These are phyloP conservation scores for Ceratocystis diversiconidia DNA, from an alignment of 2,329 filamentous ascomycete genomes.

Conservation along the genomic window DNA sequence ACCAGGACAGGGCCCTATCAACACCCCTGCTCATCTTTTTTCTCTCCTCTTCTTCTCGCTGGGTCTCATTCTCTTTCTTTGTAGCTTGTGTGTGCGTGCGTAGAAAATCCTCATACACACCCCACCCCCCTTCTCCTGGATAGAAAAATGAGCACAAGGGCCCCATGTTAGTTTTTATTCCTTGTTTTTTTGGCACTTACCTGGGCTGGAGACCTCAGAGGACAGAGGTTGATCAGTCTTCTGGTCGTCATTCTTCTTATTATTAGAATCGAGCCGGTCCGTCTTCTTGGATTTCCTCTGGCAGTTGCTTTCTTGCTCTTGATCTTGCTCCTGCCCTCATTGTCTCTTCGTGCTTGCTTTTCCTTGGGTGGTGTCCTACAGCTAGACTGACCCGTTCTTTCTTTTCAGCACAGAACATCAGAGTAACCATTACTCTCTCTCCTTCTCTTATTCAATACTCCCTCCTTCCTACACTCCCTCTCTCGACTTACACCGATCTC, in stretches of 20 bases:
- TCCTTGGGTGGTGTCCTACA: not conserved
- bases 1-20: not conserved
- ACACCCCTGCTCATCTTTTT: not conserved
- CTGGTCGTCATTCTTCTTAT: slow-evolving; percentile 5
- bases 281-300: not conserved
- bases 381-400: not conserved
- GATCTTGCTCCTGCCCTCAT: not conserved
- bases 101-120: slow-evolving; percentile 3
- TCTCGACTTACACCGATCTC: not conserved
- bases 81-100: not conserved
- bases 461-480: not conserved
- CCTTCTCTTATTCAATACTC: not conserved
- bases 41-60: not conserved
- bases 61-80: not conserved
- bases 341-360: not conserved
- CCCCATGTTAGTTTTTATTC: slow-evolving; percentile 3
- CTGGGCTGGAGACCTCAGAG: not conserved
- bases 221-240: not conserved
- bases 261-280: slow-evolving; percentile 10
- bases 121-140: not conserved
- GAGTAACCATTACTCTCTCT: not conserved
- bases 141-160: not conserved
- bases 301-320: not conserved
- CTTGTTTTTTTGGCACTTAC: slow-evolving; percentile 7
- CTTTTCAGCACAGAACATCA: not conserved